Evolutionary conservation across 257 asterid species (phyloP), one percentile per base, ranked within the genome.

Genomic region (Solanum peruvianum): DNA sequence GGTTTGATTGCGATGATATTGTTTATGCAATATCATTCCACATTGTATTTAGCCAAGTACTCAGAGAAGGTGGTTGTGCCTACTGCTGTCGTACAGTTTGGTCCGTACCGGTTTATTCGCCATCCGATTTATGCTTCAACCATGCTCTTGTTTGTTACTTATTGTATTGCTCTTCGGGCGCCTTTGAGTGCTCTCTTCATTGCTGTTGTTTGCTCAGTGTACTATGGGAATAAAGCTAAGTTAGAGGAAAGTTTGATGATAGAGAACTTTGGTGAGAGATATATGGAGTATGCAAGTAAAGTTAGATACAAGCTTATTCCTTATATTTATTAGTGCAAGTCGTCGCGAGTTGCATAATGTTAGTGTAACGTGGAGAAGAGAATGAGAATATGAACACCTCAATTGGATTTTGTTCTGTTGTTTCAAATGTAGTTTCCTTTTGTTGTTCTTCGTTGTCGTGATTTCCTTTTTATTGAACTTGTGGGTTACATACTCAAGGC

Each of bases 41-140:
- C 98, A 0, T 84, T 92, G 90, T 96, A 97, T 89, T 86, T 97
- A 92, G 96, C 99, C 3, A 97, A 97, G 90, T 97, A 97, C 88
- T 97, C 99, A 11, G 98, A 94, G 93, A 96, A 95, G 91, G 98
- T 97, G 78, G 99, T 96, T 80, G 99, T 93, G 85, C 99, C 99
- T 20, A 95, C 98, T 2, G 94, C 95, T 81, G 99, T 97, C 16
- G 99, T 97, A 83, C 95, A 92, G 87, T 96, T 97, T 87, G 99
- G 99, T 3, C 99, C 99, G 27, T 97, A 94, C 66, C 93, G 99
- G 80, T 89, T 94, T 21, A 93, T 97, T 23, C 96, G 99, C 52
- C 99, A 97, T 87, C 99, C 99, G 2, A 95, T 97, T 31, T 97
- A 97, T 85, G 98, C 99, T 0, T 97, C 99, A 14, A 97, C 98